Evolutionary conservation across 2,329 filamentous ascomycete species (phyloP), one percentile per base, ranked within the genome.

Genomic region (Fusarium scirpi): DNA sequence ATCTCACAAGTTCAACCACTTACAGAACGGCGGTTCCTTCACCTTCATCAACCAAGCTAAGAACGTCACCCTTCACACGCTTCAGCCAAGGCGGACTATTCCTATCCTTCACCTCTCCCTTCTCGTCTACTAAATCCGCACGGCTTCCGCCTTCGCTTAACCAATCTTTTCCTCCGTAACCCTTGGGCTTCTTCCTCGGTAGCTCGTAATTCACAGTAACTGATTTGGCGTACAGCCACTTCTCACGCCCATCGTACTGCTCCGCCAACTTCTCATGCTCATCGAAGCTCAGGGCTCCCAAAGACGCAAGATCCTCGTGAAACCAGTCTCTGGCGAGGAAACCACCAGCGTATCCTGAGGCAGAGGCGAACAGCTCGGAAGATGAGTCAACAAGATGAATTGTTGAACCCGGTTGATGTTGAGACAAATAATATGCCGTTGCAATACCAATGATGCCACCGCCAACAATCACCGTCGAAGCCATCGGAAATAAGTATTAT

Each of bases 291-390:
- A 94, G 82, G 1, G 84, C 85, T 10, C 89, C 92, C 2, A 94
- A 83, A 1, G 84, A 81, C 1, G 87, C 83, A 8, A 88, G 81
- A 2, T 85, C 82, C 1, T 87, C 82, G 0, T 84, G 83, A 73
- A 92, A 93, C 91, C 92, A 94, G 77, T 94, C 90, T 34, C 83
- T 84, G 0, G 92, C 92, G 11, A 94, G 76, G 74, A 94, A 95
- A 0, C 92, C 92, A 20, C 86, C 93, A 0, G 92, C 91, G 70
- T 87, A 90, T 2, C 92, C 92, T 4, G 91, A 94, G 0, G 92
- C 92, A 30, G 90, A 92, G 13, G 88, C 85, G 78, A 94, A 93
- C 32, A 94, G 84, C 67, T 88, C 77, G 2, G 80, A 77, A 0
- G 82, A 81, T 1, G 81, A 75, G 55, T 87, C 85, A 38, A 86